Conservation (phyloP, 495 filamentous ascomycete species). For the Elaphomyces granulatus region DNA sequence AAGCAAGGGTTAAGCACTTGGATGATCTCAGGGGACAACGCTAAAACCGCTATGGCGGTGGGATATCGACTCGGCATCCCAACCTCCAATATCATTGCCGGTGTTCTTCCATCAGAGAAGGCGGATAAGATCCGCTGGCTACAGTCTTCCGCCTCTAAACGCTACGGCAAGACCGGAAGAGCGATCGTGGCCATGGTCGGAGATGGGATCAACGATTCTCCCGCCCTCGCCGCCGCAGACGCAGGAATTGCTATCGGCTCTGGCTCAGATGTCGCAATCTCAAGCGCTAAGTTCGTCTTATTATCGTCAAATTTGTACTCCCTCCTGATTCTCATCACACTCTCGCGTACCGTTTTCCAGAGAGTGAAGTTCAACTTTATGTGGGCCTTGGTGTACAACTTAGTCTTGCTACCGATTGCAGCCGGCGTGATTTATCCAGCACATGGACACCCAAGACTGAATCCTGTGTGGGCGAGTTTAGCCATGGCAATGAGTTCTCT, state of each 20-base stretch:
- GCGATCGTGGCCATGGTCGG: constrained; percentile 51
- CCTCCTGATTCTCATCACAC: constrained; percentile 56
- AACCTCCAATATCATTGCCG: constrained; percentile 62
- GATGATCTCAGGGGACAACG: constrained; percentile 82
- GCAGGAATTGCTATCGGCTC: constrained; percentile 74
- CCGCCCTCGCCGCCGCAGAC: constrained; percentile 65
- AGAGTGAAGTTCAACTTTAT: constrained; percentile 75
- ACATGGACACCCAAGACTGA: constrained; percentile 24
- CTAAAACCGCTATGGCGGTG: constrained; percentile 43
- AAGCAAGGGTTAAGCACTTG: constrained; percentile 52
- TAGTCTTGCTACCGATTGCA: constrained; percentile 64
- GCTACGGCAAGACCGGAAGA: constrained; percentile 1
- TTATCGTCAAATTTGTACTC: constrained; percentile 56
- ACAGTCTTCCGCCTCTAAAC: not conserved
- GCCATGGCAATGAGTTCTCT: constrained; percentile 63
- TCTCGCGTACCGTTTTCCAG: constrained; percentile 57
- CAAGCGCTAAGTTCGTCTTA: constrained; percentile 72
- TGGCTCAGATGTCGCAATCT: constrained; percentile 74
- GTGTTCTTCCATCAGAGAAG: constrained; percentile 75
- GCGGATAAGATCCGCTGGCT: constrained; percentile 51
- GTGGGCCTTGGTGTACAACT: constrained; percentile 83
- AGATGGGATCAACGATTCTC: constrained; percentile 82
- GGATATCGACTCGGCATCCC: constrained; percentile 65
- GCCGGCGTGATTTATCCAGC: constrained; percentile 64
- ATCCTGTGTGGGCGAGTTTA: constrained; percentile 58